Percentiles rank a stretch among this genome's conserved stretches.
phyloP scores from a whole-genome alignment of 106 monocot species.

The Alisma plantagoaquatica region DNA sequence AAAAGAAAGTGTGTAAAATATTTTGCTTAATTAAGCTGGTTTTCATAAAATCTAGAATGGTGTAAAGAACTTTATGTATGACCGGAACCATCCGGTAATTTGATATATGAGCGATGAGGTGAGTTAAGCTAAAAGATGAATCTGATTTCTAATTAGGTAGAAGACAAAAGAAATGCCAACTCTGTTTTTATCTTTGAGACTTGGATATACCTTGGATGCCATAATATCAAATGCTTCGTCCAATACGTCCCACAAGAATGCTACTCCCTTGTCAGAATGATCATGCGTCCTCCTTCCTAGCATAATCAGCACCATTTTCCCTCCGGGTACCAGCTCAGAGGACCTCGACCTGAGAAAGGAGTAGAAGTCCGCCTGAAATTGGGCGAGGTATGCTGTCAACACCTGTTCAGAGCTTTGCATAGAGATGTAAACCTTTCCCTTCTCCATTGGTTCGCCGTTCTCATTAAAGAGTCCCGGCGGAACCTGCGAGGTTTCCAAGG shows the following conservation, averaged over 20 bases:
- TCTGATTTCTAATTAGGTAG: too few relatives aligned
- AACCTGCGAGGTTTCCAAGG: conserved; percentile 26
- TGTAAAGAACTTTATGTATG: too few relatives aligned
- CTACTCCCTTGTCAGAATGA: conserved; percentile 19
- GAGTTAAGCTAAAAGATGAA: too few relatives aligned
- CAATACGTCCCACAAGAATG: conserved; percentile 52
- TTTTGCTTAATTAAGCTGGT: too few relatives aligned
- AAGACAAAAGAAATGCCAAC: too few relatives aligned
- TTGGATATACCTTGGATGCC: conserved; percentile 21
- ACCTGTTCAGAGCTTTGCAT: conserved; percentile 36
- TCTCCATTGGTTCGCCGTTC: conserved; percentile 29
- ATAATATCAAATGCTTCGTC: conserved; percentile 39
- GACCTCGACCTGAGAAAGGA: conserved; percentile 55
- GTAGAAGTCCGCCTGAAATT: conserved; percentile 53
- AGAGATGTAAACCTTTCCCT: conserved; percentile 63
- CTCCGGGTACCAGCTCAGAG: conserved; percentile 30
- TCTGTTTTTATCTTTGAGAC: too few relatives aligned
- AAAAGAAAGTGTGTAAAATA: too few relatives aligned
- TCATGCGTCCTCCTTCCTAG: conserved; percentile 43
- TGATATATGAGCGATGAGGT: too few relatives aligned
- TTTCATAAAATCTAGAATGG: too few relatives aligned
- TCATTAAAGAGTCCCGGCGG: conserved; percentile 40
- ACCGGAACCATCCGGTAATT: too few relatives aligned
- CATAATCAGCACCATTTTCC: conserved; percentile 48
- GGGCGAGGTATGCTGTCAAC: conserved; percentile 25